Conservation (phyloP, 2,329 filamentous ascomycete genomes). For the Ilyonectria destructans region DNA sequence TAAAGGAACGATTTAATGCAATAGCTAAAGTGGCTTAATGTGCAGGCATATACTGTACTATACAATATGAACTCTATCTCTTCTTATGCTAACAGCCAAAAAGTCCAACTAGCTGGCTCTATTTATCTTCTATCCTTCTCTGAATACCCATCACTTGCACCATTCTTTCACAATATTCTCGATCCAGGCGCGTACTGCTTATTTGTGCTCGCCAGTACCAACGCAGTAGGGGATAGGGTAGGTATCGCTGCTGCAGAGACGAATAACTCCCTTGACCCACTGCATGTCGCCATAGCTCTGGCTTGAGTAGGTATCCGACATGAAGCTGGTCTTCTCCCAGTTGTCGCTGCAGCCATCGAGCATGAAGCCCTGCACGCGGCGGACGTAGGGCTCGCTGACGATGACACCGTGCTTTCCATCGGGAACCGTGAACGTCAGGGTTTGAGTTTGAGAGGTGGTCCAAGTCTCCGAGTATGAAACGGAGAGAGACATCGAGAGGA, state of each 20-base stretch:
- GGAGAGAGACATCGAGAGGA: conserved; percentile 30
- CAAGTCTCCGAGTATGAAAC: conserved; percentile 37
- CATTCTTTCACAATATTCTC: no score
- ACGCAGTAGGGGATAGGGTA: conserved; percentile 44
- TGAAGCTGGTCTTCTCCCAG: conserved; percentile 30
- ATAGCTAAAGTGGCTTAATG: no score
- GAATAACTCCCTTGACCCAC: conserved; percentile 46
- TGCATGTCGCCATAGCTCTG: conserved; percentile 38
- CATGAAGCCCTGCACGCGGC: conserved; percentile 37
- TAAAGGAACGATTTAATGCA: conserved; percentile 28
- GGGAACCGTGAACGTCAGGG: conserved; percentile 35
- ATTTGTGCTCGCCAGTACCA: conserved; percentile 36
- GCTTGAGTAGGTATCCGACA: conserved; percentile 38
- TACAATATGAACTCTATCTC: no score
- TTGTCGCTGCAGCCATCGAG: conserved; percentile 39
- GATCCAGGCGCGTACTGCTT: neutral
- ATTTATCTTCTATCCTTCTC: no score
- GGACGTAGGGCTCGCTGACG: conserved; percentile 45
- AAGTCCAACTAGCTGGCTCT: no score
- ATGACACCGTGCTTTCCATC: conserved; percentile 39
- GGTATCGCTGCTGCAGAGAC: conserved; percentile 40
- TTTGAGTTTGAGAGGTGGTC: conserved; percentile 38
- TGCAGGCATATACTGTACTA: no score
- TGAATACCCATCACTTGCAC: no score
- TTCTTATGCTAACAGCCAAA: no score